A percentile compares a stretch with the other conserved stretches of the same genome.
Conservation (phyloP, 2,329 filamentous ascomycete genomes). For the Phoma sp. region DNA sequence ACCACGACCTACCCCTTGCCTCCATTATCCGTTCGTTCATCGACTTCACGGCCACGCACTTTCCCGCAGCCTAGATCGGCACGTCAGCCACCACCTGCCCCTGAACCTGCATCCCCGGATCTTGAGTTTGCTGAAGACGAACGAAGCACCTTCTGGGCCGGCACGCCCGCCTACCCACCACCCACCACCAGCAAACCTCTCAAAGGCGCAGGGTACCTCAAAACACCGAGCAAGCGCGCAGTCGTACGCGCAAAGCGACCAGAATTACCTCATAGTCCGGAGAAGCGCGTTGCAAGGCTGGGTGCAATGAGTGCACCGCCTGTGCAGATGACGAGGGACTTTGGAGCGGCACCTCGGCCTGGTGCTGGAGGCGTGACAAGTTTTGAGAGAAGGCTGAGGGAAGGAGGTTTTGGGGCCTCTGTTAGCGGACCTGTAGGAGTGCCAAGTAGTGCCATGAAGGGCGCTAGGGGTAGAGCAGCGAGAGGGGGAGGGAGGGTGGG, state of each 20-base stretch:
- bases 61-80: constrained; percentile 1
- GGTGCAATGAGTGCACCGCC: constrained; percentile 43
- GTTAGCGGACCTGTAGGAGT: constrained; percentile 2
- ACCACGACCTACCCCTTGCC: constrained; percentile 1
- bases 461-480: constrained; percentile 13
- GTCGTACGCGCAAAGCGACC: constrained; percentile 44
- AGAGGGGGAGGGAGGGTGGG: constrained; percentile 26
- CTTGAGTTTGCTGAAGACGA: constrained; percentile 13
- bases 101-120: constrained; percentile 13
- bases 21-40: constrained; percentile 2
- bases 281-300: constrained; percentile 25
- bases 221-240: constrained; percentile 54
- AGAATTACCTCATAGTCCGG: constrained; percentile 33
- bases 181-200: constrained; percentile 22
- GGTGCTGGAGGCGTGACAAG: constrained; percentile 33
- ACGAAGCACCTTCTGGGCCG: constrained; percentile 34
- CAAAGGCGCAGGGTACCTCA: constrained; percentile 49
- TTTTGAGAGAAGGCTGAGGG: constrained; percentile 41
- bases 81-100: constrained; percentile 2
- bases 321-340: constrained; percentile 6
- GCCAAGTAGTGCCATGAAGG: constrained; percentile 17
- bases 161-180: constrained; percentile 31
- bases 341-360: constrained; percentile 1
- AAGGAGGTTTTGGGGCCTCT: constrained; percentile 35
- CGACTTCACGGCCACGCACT: background rate